Evolutionary conservation across 75 land plant genomes (phyloP).

Genomic region (Cryptomeria japonica): DNA sequence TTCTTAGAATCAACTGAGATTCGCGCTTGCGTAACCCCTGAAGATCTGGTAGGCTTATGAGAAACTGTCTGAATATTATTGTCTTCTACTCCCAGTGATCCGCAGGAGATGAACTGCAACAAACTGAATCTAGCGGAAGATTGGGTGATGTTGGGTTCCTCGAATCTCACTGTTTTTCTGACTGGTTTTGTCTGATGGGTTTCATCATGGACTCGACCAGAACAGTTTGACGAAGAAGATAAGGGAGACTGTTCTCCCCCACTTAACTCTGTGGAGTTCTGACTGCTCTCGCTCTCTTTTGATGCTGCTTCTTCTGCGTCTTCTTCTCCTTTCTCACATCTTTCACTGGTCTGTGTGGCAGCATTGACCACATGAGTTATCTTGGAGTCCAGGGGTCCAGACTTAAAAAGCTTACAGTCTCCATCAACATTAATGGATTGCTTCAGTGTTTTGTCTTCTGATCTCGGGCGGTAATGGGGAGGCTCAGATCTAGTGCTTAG

Average conservation of each 20-base stretch:
- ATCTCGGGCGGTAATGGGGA: neutral
- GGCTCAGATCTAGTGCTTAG: neutral
- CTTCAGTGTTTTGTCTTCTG: neutral
- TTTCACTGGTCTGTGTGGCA: neutral
- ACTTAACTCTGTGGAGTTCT: constrained; percentile 8
- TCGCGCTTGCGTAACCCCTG: neutral
- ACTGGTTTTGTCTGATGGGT: neutral
- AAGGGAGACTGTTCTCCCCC: constrained; percentile 8
- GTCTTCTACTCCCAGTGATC: neutral
- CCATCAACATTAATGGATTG: neutral
- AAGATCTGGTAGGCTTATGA: neutral
- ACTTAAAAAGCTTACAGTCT: neutral
- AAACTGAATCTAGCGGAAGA: neutral
- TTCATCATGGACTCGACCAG: neutral
- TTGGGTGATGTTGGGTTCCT: neutral
- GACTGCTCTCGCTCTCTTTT: neutral
- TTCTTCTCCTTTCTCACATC: neutral
- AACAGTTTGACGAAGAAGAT: constrained; percentile 3
- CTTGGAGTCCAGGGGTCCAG: neutral
- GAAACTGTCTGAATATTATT: neutral
- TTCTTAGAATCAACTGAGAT: neutral
- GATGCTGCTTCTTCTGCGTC: neutral
- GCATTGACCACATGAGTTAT: neutral
- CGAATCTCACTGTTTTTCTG: neutral
- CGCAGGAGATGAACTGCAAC: constrained; percentile 2